Percentiles rank a stretch among this genome's conserved stretches.
Evolutionary conservation across 2,329 filamentous ascomycete species (phyloP).

Genomic region (Sporothrix schenckii): DNA sequence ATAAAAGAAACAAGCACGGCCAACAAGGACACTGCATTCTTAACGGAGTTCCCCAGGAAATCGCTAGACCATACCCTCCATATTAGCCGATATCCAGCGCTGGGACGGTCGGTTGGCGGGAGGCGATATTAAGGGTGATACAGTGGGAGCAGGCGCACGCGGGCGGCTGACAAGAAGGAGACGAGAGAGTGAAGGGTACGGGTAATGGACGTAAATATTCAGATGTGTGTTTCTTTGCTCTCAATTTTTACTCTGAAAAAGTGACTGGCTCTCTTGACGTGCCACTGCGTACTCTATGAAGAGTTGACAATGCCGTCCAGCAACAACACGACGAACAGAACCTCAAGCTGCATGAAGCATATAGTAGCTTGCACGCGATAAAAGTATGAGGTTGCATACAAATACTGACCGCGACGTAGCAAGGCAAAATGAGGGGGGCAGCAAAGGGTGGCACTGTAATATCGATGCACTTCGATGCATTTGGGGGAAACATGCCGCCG

Average conservation of each 20-base stretch:
- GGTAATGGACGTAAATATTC: background rate
- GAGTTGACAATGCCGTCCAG: background rate
- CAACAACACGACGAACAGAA: background rate
- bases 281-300: background rate
- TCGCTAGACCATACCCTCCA: constrained; percentile 8
- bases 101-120: background rate
- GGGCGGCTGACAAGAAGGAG: background rate
- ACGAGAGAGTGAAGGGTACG: background rate
- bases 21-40: background rate
- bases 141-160: background rate
- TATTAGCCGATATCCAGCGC: constrained; percentile 24
- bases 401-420: background rate
- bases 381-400: constrained; percentile 11
- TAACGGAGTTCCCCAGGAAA: background rate
- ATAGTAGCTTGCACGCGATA: background rate
- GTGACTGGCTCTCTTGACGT: background rate
- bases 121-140: background rate
- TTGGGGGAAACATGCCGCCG: constrained; percentile 14
- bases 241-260: background rate
- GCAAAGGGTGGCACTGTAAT: background rate
- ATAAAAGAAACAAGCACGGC: too few species aligned
- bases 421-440: background rate
- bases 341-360: constrained; percentile 1
- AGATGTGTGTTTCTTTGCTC: too few species aligned
- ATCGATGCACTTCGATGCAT: constrained; percentile 21